Evolutionary conservation across 2,329 filamentous ascomycete species (phyloP).

Genomic region (Fusarium chlamydosporum): DNA sequence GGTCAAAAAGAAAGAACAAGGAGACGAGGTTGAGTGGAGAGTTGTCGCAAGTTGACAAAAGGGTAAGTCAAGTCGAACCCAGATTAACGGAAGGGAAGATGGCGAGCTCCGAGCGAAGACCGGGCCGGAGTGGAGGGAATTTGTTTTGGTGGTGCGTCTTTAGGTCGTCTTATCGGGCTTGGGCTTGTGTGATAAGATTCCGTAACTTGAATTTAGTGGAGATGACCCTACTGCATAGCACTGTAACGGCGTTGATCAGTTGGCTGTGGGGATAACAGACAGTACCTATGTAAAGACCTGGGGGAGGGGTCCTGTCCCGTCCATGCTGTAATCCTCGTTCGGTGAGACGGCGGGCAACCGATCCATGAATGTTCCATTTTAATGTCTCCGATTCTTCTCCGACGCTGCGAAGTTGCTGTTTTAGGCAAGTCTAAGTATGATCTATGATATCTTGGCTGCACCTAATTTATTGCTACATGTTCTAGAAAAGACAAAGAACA

Average conservation of each 20-base stretch:
- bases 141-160: slow-evolving; percentile 47
- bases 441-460: slow-evolving; percentile 5
- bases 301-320: slow-evolving; percentile 30
- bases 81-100: slow-evolving; percentile 38
- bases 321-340: slow-evolving; percentile 13
- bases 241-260: slow-evolving; percentile 18
- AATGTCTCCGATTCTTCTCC: slow-evolving; percentile 40
- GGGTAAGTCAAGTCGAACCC: slow-evolving; percentile 7
- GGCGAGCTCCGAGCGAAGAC: slow-evolving; percentile 50
- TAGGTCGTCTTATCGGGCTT: slow-evolving; percentile 46
- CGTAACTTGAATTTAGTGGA: slow-evolving; percentile 6
- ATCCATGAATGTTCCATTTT: slow-evolving; percentile 5
- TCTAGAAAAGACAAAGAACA: background rate
- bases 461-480: background rate
- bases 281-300: slow-evolving; percentile 34
- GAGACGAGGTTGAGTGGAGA: slow-evolving; percentile 30
- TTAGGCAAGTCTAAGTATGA: slow-evolving; percentile 27
- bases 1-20: slow-evolving; percentile 8
- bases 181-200: slow-evolving; percentile 45
- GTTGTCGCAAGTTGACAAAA: slow-evolving; percentile 31
- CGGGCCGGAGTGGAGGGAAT: slow-evolving; percentile 50
- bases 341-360: slow-evolving; percentile 37
- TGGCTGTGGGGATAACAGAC: slow-evolving; percentile 34
- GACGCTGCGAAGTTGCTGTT: slow-evolving; percentile 22
- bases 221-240: slow-evolving; percentile 5